phyloP scores from a whole-genome alignment of 2,329 filamentous ascomycete species.

The Clonostachys chloroleuca region DNA sequence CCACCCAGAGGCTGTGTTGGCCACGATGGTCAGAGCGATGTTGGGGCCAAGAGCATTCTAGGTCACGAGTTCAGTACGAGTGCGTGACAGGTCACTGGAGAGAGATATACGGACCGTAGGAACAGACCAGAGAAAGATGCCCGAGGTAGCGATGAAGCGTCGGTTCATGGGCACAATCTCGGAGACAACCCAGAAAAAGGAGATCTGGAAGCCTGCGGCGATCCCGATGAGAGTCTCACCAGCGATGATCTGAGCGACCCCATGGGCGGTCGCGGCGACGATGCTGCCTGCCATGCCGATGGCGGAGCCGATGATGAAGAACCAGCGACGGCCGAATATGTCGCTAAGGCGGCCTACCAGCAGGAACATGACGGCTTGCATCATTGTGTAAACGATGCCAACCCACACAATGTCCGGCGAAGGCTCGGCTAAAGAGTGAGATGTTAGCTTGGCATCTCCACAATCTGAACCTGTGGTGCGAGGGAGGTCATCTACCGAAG shows the following conservation, averaged over 20 bases:
- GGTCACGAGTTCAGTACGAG: too few species aligned
- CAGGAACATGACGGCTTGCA: not conserved
- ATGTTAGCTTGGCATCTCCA: too few species aligned
- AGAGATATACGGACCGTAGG: too few species aligned
- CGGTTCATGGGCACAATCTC: constrained; percentile 30
- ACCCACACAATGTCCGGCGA: not conserved
- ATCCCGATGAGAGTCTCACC: constrained; percentile 13
- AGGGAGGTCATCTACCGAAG: too few species aligned
- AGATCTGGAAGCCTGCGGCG: constrained; percentile 29
- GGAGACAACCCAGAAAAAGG: constrained; percentile 24
- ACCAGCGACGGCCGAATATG: constrained; percentile 30
- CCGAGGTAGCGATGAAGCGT: constrained; percentile 11
- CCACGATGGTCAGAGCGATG: constrained; percentile 21
- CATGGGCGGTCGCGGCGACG: constrained; percentile 27
- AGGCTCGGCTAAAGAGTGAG: too few species aligned
- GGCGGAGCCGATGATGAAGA: constrained; percentile 24
- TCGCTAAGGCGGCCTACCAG: constrained; percentile 26
- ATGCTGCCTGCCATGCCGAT: constrained; percentile 25
- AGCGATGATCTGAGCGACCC: constrained; percentile 23
- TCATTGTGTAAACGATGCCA: not conserved
- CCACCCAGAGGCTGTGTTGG: constrained; percentile 16
- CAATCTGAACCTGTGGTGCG: too few species aligned
- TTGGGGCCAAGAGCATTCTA: constrained; percentile 19
- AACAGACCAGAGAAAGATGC: constrained; percentile 11
- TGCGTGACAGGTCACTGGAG: constrained; percentile 23